Percentiles rank a stretch among this genome's conserved stretches.
Evolutionary conservation across 139 green algal species (phyloP).

Genomic region (Bryopsis sp.): DNA sequence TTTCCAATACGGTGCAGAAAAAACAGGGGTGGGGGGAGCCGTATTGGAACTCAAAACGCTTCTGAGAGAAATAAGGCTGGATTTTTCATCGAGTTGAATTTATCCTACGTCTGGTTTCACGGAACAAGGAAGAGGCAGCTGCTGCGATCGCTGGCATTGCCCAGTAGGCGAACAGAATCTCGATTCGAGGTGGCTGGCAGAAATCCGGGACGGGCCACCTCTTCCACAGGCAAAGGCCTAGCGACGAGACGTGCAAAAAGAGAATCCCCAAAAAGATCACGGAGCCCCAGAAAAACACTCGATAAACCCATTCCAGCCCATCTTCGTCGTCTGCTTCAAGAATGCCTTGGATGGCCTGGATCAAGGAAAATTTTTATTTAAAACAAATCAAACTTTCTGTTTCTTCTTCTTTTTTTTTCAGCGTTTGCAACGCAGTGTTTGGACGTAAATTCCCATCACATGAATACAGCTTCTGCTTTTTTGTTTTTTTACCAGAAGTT

Average conservation of each 20-base stretch:
- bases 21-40: too few species aligned
- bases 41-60: too few species aligned
- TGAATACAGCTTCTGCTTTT: not conserved
- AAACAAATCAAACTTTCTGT: too few species aligned
- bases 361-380: too few species aligned
- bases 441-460: not conserved
- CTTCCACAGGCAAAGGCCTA: not conserved
- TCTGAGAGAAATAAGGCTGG: too few species aligned
- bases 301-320: not conserved
- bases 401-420: not conserved
- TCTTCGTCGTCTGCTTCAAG: conserved; percentile 10
- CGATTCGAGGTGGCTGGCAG: not conserved
- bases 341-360: not conserved
- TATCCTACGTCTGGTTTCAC: not conserved
- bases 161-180: conserved; percentile 5
- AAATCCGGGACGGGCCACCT: not conserved
- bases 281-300: not conserved
- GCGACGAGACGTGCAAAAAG: not conserved
- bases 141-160: conserved; percentile 1
- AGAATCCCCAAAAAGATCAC: not conserved
- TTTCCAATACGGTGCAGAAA: too few species aligned
- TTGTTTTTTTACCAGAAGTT: not conserved
- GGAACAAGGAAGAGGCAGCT: not conserved
- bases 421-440: not conserved
- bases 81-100: too few species aligned